These are phyloP conservation scores for Miamiensis avidus DNA, from an alignment of 169 alveolate genomes.

Conservation along the genomic window DNA sequence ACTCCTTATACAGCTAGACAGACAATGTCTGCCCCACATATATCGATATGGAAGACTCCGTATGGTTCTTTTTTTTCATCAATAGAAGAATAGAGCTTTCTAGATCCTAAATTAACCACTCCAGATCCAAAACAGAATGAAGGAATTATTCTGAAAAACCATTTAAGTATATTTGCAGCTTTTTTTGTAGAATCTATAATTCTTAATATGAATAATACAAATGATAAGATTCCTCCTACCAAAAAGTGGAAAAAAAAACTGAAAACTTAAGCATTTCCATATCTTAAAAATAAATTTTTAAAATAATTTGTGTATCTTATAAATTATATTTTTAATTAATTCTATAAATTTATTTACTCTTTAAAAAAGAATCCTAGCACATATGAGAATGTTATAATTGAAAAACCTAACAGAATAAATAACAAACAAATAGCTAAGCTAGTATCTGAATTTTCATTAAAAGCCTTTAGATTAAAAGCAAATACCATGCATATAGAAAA, in stretches of 20 bases:
- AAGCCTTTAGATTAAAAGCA: conserved; percentile 47
- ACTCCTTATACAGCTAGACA: conserved; percentile 17
- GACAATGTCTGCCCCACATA: conserved; percentile 47
- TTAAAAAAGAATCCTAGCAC: conserved; percentile 33
- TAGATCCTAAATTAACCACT: conserved; percentile 35
- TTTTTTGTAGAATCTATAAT: conserved; percentile 28
- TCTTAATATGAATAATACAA: conserved; percentile 22
- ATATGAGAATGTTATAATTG: conserved; percentile 46
- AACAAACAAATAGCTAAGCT: background rate
- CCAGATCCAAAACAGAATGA: conserved; percentile 61
- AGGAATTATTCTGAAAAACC: conserved; percentile 60
- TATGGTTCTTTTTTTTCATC: conserved; percentile 15
- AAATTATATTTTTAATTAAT: no score
- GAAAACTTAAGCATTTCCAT: conserved; percentile 37
- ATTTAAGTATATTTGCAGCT: conserved; percentile 24
- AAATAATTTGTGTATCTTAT: no score
- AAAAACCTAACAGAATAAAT: conserved; percentile 36
- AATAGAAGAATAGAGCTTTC: conserved; percentile 2
- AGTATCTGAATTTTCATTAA: conserved; percentile 12
- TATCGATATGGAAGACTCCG: conserved; percentile 31
- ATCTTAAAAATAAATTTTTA: no score
- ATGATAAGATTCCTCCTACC: conserved; percentile 44
- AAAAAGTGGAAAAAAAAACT: conserved; percentile 44
- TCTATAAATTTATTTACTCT: no score
- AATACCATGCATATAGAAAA: conserved; percentile 41